A percentile compares a stretch with the other conserved stretches of the same genome.
Evolutionary conservation across 169 alveolate genomes (phyloP).

Genomic region (Eimeria mitis): DNA sequence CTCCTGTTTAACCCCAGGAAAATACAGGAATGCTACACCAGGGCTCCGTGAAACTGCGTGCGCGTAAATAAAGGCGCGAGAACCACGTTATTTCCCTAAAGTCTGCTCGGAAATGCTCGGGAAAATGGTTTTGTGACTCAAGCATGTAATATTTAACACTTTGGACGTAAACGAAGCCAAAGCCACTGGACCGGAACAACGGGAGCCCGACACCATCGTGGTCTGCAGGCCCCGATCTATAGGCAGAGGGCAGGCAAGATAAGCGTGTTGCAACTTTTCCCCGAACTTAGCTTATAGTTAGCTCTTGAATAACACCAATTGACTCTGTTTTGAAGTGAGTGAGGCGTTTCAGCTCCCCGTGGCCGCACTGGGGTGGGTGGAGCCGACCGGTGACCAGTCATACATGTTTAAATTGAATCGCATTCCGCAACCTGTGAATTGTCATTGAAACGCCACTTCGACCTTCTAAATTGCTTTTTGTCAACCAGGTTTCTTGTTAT

Average conservation of each 20-base stretch:
- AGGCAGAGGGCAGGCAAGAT: neutral
- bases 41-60: neutral
- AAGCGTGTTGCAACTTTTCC: neutral
- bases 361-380: constrained; percentile 50
- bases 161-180: neutral
- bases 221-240: constrained; percentile 45
- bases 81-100: neutral
- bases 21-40: neutral
- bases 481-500: constrained; percentile 20
- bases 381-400: constrained; percentile 52
- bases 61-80: neutral
- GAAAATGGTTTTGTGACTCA: neutral
- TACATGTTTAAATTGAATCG: constrained; percentile 42
- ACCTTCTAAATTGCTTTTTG: neutral
- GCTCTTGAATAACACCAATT: neutral
- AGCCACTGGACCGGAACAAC: constrained; percentile 39
- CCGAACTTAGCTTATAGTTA: neutral
- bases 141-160: neutral
- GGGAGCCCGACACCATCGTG: constrained; percentile 15
- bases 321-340: constrained; percentile 32
- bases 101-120: neutral
- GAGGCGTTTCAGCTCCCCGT: constrained; percentile 22
- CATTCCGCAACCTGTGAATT: constrained; percentile 47
- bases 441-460: neutral
- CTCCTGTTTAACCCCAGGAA: no score